Percentiles rank a stretch among this genome's conserved stretches.
Conservation (phyloP, 75 land plant species). For the Picea sitchensis region DNA sequence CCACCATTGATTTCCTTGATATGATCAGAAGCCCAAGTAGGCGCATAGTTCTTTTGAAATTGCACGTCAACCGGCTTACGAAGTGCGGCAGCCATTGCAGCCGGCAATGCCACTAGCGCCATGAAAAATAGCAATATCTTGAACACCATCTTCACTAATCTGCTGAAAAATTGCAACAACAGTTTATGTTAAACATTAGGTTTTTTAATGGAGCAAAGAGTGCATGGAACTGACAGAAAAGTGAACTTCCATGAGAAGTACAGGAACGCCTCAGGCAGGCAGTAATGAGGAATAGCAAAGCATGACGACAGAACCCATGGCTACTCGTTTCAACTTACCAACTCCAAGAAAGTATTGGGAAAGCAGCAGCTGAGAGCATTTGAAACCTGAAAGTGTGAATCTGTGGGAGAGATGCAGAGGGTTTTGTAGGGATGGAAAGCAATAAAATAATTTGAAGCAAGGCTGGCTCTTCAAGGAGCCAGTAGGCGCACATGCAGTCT, state of each 20-base stretch:
- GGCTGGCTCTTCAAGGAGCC: too few relatives aligned
- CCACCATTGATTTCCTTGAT: too few relatives aligned
- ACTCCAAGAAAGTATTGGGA: background rate
- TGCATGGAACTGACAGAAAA: background rate
- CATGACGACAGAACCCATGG: background rate
- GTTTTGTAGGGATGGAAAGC: background rate
- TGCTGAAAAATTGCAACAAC: too few relatives aligned
- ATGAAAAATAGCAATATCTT: too few relatives aligned
- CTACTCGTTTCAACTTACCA: background rate
- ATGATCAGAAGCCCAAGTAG: too few relatives aligned
- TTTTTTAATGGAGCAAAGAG: background rate
- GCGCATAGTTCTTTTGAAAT: too few relatives aligned
- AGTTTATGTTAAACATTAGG: background rate
- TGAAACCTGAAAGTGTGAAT: background rate
- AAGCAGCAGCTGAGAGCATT: background rate
- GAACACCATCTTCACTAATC: too few relatives aligned
- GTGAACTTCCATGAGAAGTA: background rate
- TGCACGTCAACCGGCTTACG: too few relatives aligned
- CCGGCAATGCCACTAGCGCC: background rate
- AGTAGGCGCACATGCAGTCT: too few relatives aligned
- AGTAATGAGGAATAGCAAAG: background rate
- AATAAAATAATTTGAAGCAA: background rate
- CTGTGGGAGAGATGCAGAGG: background rate
- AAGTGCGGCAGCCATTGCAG: too few relatives aligned
- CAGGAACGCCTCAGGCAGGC: background rate